Base-by-base conservation (phyloP, 2,329 filamentous ascomycete genomes). In the Rhynchosporium secalis region DNA sequence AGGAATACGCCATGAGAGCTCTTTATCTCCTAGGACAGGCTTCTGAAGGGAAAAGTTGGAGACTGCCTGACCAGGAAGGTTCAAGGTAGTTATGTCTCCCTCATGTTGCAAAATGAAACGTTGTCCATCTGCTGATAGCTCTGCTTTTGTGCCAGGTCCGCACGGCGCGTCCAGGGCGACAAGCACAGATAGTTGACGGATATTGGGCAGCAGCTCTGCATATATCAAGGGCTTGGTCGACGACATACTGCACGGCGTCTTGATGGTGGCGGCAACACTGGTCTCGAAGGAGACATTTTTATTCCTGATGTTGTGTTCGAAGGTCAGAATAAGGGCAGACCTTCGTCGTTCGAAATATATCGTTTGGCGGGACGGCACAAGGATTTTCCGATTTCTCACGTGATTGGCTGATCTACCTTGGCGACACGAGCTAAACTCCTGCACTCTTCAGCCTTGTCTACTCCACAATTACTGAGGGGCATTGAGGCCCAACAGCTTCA, bases 151-250 rank as follows among this genome's bases (percentile, higher is more conserved):
- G 48, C 65, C 63, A 57, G 59, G 48, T 62, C 70, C 62, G 56
- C 70, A 70, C 46, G 70, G 69, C 36, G 79, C 77, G 2, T 78
- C 75, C 1, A 88, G 75, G 3, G 79, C 78, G 6, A 80, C 83
- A 56, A 80, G 81, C 28, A 88, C 75, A 4, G 86, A 87, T 45
- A 89, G 78, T 71, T 88, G 85, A 47, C 82, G 79, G 66, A 90
- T 86, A 63, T 88, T 87, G 33, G 81, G 77, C 2, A 89, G 79
- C 1, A 88, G 78, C 75, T 90, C 87, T 4, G 86, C 86, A 71
- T 89, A 88, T 28, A 89, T 78, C 51, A 72, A 56, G 10, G 69
- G 43, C 10, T 63, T 62, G 5, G 51, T 51, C 33, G 47, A 12
- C 15, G 62, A 64, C 66, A 69, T 70, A 52, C 31, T 40, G 40